These are phyloP conservation scores for Blastocystis sp. DNA, from an alignment of 352 stramenopile genomes.

Conservation along the genomic window DNA sequence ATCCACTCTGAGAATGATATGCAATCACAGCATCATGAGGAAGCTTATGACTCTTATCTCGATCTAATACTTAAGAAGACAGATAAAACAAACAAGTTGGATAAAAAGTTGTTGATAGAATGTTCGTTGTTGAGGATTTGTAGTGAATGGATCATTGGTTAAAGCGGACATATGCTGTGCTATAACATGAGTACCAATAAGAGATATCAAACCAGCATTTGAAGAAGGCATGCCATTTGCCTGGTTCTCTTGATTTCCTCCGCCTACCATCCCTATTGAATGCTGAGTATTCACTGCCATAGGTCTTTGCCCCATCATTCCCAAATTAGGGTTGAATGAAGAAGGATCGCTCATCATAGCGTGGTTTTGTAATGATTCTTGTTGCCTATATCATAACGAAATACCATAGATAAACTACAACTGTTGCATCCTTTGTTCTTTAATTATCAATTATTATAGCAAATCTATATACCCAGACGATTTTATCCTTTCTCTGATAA, in stretches of 20 bases:
- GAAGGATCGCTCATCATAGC: neutral
- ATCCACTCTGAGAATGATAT: constrained; percentile 41
- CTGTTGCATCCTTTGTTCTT: constrained; percentile 45
- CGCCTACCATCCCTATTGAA: neutral
- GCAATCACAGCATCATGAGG: constrained; percentile 2
- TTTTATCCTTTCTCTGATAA: constrained; percentile 6
- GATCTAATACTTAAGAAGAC: neutral
- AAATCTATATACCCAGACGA: neutral
- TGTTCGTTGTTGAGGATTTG: constrained; percentile 20
- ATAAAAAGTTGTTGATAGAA: constrained; percentile 55
- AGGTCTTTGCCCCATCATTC: neutral
- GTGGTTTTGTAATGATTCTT: neutral
- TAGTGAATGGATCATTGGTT: constrained; percentile 7
- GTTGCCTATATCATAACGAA: neutral
- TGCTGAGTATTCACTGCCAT: neutral
- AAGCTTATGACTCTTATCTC: constrained; percentile 12
- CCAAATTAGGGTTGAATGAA: neutral
- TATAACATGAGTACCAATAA: neutral
- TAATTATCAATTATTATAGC: neutral
- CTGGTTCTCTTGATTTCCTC: neutral
- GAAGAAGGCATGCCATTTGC: neutral
- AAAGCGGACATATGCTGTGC: neutral
- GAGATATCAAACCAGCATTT: neutral
- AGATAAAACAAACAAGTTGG: neutral
- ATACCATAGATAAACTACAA: neutral